phyloP scores from a whole-genome alignment of 805 yeast species.

The Lachancea quebecensis region DNA sequence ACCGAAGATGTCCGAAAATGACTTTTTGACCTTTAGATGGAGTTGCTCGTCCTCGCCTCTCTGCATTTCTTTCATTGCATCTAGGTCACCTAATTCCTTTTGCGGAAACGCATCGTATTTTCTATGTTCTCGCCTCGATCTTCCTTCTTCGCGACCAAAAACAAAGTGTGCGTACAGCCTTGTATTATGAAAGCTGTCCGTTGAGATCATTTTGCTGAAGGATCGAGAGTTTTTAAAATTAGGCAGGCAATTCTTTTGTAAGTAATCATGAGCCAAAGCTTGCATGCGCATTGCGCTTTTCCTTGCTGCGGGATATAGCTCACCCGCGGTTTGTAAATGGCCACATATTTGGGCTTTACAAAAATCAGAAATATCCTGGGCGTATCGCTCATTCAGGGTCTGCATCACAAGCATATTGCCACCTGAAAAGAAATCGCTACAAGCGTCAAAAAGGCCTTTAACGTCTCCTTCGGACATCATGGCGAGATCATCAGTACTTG shows the following conservation, averaged over 20 bases:
- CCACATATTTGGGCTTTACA: background rate
- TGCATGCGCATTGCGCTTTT: slow-evolving; percentile 56
- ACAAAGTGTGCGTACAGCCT: slow-evolving; percentile 16
- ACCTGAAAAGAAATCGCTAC: slow-evolving; percentile 8
- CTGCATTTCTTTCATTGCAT: background rate
- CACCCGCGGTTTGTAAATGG: background rate
- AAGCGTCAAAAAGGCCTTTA: slow-evolving; percentile 13
- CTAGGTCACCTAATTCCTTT: slow-evolving; percentile 5
- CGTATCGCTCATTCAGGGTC: slow-evolving; percentile 15
- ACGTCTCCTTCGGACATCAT: slow-evolving; percentile 26
- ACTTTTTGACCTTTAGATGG: slow-evolving; percentile 1
- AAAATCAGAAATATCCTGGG: slow-evolving; percentile 7
- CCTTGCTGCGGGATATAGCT: slow-evolving; percentile 39
- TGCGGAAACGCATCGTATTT: too few species aligned
- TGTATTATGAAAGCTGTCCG: slow-evolving; percentile 32
- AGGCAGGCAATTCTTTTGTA: slow-evolving; percentile 47
- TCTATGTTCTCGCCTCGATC: slow-evolving; percentile 7
- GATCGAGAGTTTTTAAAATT: slow-evolving; percentile 54
- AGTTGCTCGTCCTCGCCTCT: slow-evolving; percentile 20
- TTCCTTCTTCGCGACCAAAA: slow-evolving; percentile 27
- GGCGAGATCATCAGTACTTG: slow-evolving; percentile 27
- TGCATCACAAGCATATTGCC: slow-evolving; percentile 1
- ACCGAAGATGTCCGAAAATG: slow-evolving; percentile 13
- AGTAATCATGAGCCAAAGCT: slow-evolving; percentile 39
- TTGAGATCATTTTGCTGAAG: slow-evolving; percentile 47